Conservation (phyloP, 1,139 yeast species). For the Lodderomyces metapsilosis region DNA sequence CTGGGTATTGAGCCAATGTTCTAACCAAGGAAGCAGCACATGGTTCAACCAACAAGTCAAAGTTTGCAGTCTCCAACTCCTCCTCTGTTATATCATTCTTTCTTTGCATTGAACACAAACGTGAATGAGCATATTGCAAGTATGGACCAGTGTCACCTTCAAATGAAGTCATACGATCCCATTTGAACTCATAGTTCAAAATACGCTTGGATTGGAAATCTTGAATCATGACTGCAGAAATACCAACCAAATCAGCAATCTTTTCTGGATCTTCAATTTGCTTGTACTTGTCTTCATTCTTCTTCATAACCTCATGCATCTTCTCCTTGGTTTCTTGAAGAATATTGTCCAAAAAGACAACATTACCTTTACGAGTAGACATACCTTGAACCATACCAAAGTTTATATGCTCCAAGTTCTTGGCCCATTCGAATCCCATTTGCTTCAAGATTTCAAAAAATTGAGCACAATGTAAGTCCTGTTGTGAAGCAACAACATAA, state of each 20-base stretch:
- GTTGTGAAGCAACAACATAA: conserved; percentile 94
- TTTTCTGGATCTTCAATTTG: conserved; percentile 94
- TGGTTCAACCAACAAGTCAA: conserved; percentile 70
- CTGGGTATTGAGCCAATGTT: conserved; percentile 88
- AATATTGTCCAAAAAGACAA: conserved; percentile 92
- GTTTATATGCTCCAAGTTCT: conserved; percentile 75
- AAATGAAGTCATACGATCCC: conserved; percentile 98
- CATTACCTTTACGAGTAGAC: conserved; percentile 98
- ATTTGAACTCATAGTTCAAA: conserved; percentile 93
- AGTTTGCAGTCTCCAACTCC: conserved; percentile 58
- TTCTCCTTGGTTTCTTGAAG: conserved; percentile 91
- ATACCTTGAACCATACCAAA: conserved; percentile 99
- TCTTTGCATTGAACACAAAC: conserved; percentile 93
- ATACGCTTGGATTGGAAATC: conserved; percentile 98
- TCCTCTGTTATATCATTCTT: conserved; percentile 58
- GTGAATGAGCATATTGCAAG: conserved; percentile 96
- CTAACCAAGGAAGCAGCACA: conserved; percentile 74
- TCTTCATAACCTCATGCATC: conserved; percentile 97
- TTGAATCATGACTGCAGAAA: conserved; percentile 97
- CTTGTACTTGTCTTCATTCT: conserved; percentile 86
- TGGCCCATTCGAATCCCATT: conserved; percentile 90
- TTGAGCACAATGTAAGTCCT: conserved; percentile 91
- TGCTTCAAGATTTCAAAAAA: conserved; percentile 92
- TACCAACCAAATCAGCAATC: conserved; percentile 94
- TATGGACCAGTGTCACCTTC: conserved; percentile 99